Evolutionary conservation across 106 monocot species (phyloP), one percentile per base, ranked within the genome.

Genomic region (Chionographis japonica): DNA sequence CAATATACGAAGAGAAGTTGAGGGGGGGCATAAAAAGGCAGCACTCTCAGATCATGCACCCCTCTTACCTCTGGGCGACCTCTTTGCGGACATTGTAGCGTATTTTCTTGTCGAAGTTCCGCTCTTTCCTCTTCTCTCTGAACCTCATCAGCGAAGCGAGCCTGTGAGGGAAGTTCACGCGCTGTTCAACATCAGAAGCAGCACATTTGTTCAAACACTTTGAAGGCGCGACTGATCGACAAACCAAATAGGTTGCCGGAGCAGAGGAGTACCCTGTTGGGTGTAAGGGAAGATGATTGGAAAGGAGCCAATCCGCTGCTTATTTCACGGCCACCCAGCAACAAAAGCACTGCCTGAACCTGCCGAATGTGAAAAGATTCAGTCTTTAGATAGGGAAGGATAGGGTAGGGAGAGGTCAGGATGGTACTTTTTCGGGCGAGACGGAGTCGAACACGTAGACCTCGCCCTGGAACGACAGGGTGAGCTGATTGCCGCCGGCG

Each of bases 31-130:
- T 27, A 27, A 27, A 27, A 27, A 27, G 27, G 27, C 27, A 27
- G 27, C 1, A 27, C 27, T 27, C 27, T 27, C 1, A 27, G 27
- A 27, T 27, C 27, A 27, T 27, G 27, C 27, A 27, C 27, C 27
- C 27, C 27, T 27, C 54, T 75, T 84, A 91, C 95, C 95, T 95
- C 12, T 81, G 77, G 13, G 91, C 91, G 43, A 95, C 95, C 77
- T 95, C 95, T 74, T 91, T 95, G 18, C 88, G 78, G 36, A 95
- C 91, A 68, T 71, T 82, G 59, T 95, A 91, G 11, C 91, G 80
- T 52, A 95, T 89, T 68, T 95, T 95, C 83, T 89, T 95, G 69
- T 95, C 91, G 78, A 89, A 95, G 73, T 95, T 95, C 38, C 95
- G 61, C 60, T 95, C 95, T 74, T 95, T 95, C 58, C 91, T 77